Evolutionary conservation across 2,329 filamentous ascomycete species (phyloP).

Genomic region (Neofusicoccum ribis): DNA sequence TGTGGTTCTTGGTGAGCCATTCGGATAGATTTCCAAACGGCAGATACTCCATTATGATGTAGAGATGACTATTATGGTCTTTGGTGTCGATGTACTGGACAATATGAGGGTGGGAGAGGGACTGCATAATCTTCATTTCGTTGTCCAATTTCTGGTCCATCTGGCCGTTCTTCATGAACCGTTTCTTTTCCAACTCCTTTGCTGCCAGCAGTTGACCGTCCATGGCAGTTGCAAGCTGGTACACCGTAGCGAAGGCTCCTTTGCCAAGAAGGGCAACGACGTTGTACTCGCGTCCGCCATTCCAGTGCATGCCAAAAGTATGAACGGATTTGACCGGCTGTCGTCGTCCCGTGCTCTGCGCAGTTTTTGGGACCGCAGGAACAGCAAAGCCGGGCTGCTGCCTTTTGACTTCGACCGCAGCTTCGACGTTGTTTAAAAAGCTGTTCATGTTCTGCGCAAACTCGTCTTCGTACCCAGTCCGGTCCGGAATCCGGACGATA

Average conservation of each 20-base stretch:
- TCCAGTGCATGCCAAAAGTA: conserved; percentile 71
- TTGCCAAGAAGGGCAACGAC: conserved; percentile 80
- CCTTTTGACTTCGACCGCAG: neutral
- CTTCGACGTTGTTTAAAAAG: conserved; percentile 53
- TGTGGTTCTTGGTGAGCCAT: conserved; percentile 62
- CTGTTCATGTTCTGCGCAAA: conserved; percentile 69
- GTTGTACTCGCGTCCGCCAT: conserved; percentile 82
- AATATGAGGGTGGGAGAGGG: conserved; percentile 81
- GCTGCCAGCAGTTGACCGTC: conserved; percentile 83
- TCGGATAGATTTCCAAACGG: conserved; percentile 79
- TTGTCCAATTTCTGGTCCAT: conserved; percentile 92
- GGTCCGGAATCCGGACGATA: conserved; percentile 77
- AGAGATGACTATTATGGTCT: conserved; percentile 76
- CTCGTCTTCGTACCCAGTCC: conserved; percentile 64
- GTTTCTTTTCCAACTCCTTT: conserved; percentile 91
- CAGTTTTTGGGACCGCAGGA: neutral
- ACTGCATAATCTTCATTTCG: conserved; percentile 94
- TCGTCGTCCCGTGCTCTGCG: neutral
- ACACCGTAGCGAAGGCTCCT: conserved; percentile 92
- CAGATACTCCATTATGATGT: conserved; percentile 97
- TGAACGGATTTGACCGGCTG: conserved; percentile 24
- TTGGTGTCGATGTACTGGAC: conserved; percentile 89
- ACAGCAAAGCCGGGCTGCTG: neutral
- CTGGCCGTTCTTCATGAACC: conserved; percentile 89
- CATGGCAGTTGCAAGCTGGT: conserved; percentile 82